phyloP scores from a whole-genome alignment of 75 land plant species.

The Sequoia sempervirens region DNA sequence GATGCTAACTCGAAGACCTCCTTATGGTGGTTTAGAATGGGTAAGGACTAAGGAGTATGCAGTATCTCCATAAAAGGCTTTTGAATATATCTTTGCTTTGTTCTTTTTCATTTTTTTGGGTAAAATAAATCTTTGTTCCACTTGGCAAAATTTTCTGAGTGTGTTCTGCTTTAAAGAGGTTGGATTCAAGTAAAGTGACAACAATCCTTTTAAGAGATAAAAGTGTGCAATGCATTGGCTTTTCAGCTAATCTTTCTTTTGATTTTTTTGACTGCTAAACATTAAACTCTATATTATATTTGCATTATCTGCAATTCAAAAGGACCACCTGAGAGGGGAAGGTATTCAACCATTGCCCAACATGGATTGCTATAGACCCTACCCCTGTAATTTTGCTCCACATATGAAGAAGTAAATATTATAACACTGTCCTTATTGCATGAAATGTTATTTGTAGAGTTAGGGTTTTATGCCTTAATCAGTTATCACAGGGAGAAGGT shows the following conservation, averaged over 20 bases:
- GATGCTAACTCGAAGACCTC: constrained; percentile 63
- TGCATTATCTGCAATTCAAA: background rate
- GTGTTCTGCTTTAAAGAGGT: background rate
- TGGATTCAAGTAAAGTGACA: background rate
- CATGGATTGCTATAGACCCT: background rate
- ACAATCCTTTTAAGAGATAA: background rate
- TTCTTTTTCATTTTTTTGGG: background rate
- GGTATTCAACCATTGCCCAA: background rate
- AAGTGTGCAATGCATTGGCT: background rate
- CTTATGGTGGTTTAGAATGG: constrained; percentile 63
- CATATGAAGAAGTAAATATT: background rate
- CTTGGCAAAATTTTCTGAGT: background rate
- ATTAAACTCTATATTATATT: background rate
- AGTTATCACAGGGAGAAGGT: background rate
- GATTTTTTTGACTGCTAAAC: background rate
- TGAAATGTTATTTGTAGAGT: background rate
- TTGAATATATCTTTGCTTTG: background rate
- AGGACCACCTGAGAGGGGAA: background rate
- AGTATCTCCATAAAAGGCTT: background rate
- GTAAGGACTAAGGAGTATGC: constrained; percentile 26
- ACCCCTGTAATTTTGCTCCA: background rate
- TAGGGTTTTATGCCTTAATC: background rate
- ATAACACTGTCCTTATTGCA: background rate
- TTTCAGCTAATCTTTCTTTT: constrained; percentile 1
- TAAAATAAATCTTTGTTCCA: background rate